Evolutionary conservation across 345 rosid genomes (phyloP), one percentile per base, ranked within the genome.

Genomic region (Erodium maritimum): DNA sequence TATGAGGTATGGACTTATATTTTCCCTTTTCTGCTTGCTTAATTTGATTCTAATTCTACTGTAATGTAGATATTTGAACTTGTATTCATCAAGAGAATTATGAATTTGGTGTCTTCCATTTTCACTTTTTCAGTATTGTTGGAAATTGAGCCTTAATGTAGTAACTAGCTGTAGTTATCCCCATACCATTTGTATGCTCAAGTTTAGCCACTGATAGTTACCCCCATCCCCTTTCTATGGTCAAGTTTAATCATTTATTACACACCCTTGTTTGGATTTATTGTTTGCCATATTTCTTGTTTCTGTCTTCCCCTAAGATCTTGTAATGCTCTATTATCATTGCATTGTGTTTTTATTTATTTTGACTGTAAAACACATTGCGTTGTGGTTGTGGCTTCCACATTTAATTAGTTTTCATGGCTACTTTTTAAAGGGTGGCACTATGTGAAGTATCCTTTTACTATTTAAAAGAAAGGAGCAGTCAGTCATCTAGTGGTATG

Each of bases 401-500:
- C 14, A 42, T 9, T 42, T 42, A 16, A 42, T 42, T 13, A 42
- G 8, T 42, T 7, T 42, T 13, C 14, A 42, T 42, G 14, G 48
- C 48, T 42, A 12, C 48, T 42, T 42, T 42, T 42, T 16, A 42
- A 16, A 42, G 48, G 48, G 48, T 11, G 48, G 48, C 3, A 12
- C 14, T 42, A 42, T 12, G 12, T 12, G 48, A 42, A 2, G 2
- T 9, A 4, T 12, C 48, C 48, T 42, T 42, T 12, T 3, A 42
- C 12, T 2, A 42, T 42, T 42, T 13, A 42, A 42, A 42, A 42
- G 48, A 42, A 42, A 42, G 48, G 48, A 3, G 14, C 48, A 10
- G 48, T 42, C 17, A 42, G 12, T 42, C 48, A 7, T 42, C 48
- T 14, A 59, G 55, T 29, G 64, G 68, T 19, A 87, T 87, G 97